Evolutionary conservation across 2,329 filamentous ascomycete genomes (phyloP), one percentile per base, ranked within the genome.

Genomic region (Pseudogymnoascus sp.): DNA sequence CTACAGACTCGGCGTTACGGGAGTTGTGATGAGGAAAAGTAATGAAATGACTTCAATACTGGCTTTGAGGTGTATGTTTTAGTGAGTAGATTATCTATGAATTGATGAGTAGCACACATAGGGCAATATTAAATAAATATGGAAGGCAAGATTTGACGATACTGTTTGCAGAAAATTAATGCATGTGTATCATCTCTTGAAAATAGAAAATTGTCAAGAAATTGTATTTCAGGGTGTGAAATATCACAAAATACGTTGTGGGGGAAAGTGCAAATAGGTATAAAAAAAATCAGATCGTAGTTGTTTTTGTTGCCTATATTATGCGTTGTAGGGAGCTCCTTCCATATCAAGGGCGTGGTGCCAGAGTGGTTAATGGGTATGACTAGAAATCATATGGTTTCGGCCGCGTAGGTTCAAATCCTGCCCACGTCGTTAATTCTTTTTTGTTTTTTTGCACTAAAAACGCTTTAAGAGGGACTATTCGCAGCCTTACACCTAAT

Each of bases 1-100:
- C 56, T 49, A 49, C 43, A 49, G 43, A 49, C 43, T 49, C 43
- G 43, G 43, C 43, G 43, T 49, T 49, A 49, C 43, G 43, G 43
- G 43, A 49, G 43, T 49, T 49, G 43, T 28, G 43, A 49, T 49
- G 23, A 49, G 23, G 43, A 49, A 49, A 49, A 49, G 43, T 49
- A 49, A 49, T 49, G 43, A 49, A 49, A 49, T 49, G 43, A 49
- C 43, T 49, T 49, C 43, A 49, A 28, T 28, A 31, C 43, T 49
- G 43, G 43, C 18, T 31, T 28, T 28, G 43, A 49, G 23, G 43
- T 49, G 23, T 49, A 28, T 49, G 14, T 49, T 28, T 49, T 28
- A 21, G 43, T 49, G 43, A 49, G 43, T 49, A 28, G 43, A 49
- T 49, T 49, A 28, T 49, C 18, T 49, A 49, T 28, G 43, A 49